Evolutionary conservation across 306 rosid genomes (phyloP).

Genomic region (peach (Prunus persica)): Prunus_persica_NCBIv2 NC_034010.1:30231501-30232000

Average conservation of each 20-base stretch:
- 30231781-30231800: not conserved
- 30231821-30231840: not conserved
- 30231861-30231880: not conserved
- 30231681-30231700: not conserved
- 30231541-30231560: not conserved
- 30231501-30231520: not conserved
- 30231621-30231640: slow-evolving; percentile 41
- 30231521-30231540: not conserved
- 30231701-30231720: not conserved
- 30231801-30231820: not conserved
- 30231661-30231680: slow-evolving; percentile 2
- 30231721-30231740: not conserved
- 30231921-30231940: too few species aligned
- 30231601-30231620: slow-evolving; percentile 83
- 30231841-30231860: not conserved
- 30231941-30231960: too few species aligned
- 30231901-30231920: not conserved
- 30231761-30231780: not conserved
- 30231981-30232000: too few species aligned
- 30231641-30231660: slow-evolving; percentile 4
- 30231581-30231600: slow-evolving; percentile 99
- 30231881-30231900: not conserved
- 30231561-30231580: slow-evolving; percentile 25
- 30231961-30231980: too few species aligned
- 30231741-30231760: not conserved